These are phyloP conservation scores for Podospora pseudopauciseta DNA, from an alignment of 495 filamentous ascomycete species.

Conservation along the genomic window DNA sequence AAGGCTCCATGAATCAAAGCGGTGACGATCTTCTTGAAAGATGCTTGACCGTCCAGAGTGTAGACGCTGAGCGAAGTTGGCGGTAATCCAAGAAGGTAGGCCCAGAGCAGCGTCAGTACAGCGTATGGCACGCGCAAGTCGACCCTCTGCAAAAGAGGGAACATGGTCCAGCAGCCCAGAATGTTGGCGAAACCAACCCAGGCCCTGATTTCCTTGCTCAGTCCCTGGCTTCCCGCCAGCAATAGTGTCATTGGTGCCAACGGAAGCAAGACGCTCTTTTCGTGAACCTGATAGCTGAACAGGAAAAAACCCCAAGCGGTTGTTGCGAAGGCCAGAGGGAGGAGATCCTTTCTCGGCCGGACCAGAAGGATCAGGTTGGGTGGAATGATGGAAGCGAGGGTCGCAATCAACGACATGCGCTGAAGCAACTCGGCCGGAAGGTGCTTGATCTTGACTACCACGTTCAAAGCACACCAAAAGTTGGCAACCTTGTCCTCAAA, in stretches of 20 bases:
- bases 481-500: slow-evolving; percentile 99
- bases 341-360: slow-evolving; percentile 67
- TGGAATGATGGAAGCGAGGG: slow-evolving; percentile 68
- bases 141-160: slow-evolving; percentile 81
- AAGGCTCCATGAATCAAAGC: slow-evolving; percentile 67
- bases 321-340: slow-evolving; percentile 73
- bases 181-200: slow-evolving; percentile 95
- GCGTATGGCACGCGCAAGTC: slow-evolving; percentile 79
- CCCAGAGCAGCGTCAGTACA: slow-evolving; percentile 81
- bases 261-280: slow-evolving; percentile 91
- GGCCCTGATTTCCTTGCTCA: slow-evolving; percentile 68
- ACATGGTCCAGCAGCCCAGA: slow-evolving; percentile 90
- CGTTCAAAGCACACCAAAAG: slow-evolving; percentile 90
- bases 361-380: slow-evolving; percentile 76
- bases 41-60: slow-evolving; percentile 43
- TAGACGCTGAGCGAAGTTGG: slow-evolving; percentile 70
- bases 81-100: slow-evolving; percentile 82
- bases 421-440: slow-evolving; percentile 67
- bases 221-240: slow-evolving; percentile 69
- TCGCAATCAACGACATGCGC: slow-evolving; percentile 70
- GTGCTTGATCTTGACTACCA: slow-evolving; percentile 76
- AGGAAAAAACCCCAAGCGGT: slow-evolving; percentile 96
- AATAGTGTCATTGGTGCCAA: slow-evolving; percentile 88
- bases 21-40: slow-evolving; percentile 50
- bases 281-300: slow-evolving; percentile 95